These are phyloP conservation scores for Trifolium subterraneum DNA, from an alignment of 306 rosid species.

Conservation along the genomic window DNA sequence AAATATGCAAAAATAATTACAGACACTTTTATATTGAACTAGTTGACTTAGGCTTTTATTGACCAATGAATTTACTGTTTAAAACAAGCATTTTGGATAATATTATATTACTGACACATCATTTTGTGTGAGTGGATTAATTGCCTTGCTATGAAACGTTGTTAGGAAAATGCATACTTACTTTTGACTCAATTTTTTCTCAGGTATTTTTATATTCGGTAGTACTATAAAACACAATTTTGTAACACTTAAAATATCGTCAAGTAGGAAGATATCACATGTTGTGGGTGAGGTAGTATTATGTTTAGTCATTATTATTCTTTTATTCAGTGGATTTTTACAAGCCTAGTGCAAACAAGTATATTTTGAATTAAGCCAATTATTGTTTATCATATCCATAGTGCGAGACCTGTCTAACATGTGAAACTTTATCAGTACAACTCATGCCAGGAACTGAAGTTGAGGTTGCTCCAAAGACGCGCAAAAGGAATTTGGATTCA, in stretches of 20 bases:
- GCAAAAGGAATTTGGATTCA: slow-evolving; percentile 55
- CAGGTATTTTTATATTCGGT: slow-evolving; percentile 18
- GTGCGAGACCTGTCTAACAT: slow-evolving; percentile 45
- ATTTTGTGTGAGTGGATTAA: neutral
- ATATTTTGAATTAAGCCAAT: slow-evolving; percentile 20
- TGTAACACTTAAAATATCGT: slow-evolving; percentile 2
- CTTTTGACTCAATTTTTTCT: slow-evolving; percentile 23
- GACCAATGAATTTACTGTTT: neutral
- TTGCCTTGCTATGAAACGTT: slow-evolving; percentile 20
- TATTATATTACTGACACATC: neutral
- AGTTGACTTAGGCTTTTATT: neutral
- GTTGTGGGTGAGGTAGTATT: slow-evolving; percentile 32
- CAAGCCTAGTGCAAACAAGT: slow-evolving; percentile 24
- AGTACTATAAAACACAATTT: slow-evolving; percentile 21
- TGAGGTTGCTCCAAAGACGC: slow-evolving; percentile 90
- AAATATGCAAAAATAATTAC: slow-evolving; percentile 3
- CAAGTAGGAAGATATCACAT: slow-evolving; percentile 28
- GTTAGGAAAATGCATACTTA: neutral
- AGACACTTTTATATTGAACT: neutral
- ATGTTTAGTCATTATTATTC: slow-evolving; percentile 33
- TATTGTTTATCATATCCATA: neutral
- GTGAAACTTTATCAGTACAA: slow-evolving; percentile 66
- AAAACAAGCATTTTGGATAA: slow-evolving; percentile 28
- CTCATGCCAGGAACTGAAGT: slow-evolving; percentile 85
- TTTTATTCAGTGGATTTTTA: slow-evolving; percentile 19